Evolutionary conservation across 2,329 filamentous ascomycete genomes (phyloP).

Genomic region (Cercospora sesami): DNA sequence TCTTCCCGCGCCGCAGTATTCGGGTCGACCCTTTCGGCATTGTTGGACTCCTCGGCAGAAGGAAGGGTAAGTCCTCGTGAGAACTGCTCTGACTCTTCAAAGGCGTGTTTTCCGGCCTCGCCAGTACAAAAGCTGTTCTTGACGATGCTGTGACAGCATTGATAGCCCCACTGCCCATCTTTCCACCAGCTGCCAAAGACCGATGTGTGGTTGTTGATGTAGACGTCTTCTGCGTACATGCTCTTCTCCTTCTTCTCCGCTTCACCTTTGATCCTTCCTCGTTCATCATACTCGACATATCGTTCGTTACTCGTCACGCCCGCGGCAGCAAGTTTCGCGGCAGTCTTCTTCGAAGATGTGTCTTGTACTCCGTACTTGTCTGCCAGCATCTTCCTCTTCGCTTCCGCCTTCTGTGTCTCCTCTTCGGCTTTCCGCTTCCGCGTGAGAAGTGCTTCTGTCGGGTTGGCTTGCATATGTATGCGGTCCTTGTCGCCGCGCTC

Average conservation of each 20-base stretch:
- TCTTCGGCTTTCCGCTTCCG: constrained; percentile 79
- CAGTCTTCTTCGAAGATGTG: constrained; percentile 58
- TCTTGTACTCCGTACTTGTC: constrained; percentile 80
- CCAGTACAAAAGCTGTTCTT: constrained; percentile 99
- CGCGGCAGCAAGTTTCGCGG: constrained; percentile 53
- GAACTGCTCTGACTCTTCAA: constrained; percentile 70
- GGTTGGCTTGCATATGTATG: constrained; percentile 91
- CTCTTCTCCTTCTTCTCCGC: constrained; percentile 75
- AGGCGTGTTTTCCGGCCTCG: constrained; percentile 78
- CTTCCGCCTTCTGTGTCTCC: constrained; percentile 65
- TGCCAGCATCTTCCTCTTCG: constrained; percentile 67
- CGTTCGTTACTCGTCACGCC: constrained; percentile 77
- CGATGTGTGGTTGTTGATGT: constrained; percentile 85
- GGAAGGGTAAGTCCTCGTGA: constrained; percentile 50
- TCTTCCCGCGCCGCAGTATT: constrained; percentile 48
- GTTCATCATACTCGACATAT: constrained; percentile 93
- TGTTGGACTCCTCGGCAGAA: constrained; percentile 28
- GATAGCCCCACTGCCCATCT: constrained; percentile 92
- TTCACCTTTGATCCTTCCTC: constrained; percentile 84
- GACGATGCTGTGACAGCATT: constrained; percentile 87
- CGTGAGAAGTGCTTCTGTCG: constrained; percentile 83
- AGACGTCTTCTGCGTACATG: constrained; percentile 87
- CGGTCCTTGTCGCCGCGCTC: constrained; percentile 76
- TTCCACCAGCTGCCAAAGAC: constrained; percentile 99
- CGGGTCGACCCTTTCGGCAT: constrained; percentile 40